Base-by-base conservation (phyloP, 768 basidiomycete species). In the Lyophyllum shimeji region DNA sequence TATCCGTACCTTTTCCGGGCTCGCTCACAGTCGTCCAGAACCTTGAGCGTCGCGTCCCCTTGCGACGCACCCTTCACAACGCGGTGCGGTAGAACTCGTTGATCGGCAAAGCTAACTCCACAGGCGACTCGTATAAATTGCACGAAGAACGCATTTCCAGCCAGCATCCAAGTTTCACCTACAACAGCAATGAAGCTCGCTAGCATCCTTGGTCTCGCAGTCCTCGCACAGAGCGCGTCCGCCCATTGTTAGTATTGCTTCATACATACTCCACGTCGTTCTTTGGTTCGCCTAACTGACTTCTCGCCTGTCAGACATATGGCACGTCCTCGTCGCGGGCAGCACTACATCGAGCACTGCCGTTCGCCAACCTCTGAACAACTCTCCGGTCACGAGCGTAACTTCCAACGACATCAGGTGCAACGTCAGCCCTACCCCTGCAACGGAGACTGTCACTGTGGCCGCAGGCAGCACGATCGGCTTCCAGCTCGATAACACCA, bases 401-500 rank as follows among this genome's bases (percentile, higher is more conserved):
- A 66, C 65, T 1, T 58, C 60, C 21, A 34, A 23, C 12, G 62
- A 60, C 40, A 59, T 70, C n/a, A 53, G 53, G 12, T 69, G 69
- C 57, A 70, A 69, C 52, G 54, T 62, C 31, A 57, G 45, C 43
- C 60, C 61, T 6, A 55, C 45, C 5, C 57, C 62, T 7, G 69
- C 69, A 3, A 59, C 65, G 18, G 57, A 57, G 18, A 65, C 66
- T 7, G 63, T 69, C 21, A 50, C 57, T 15, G 69, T 70, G 17
- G 62, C 69, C 18, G 60, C 68, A 2, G 69, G 69, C 13, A 56
- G 55, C 40, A 60, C 63, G 18, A 50, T 70, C 17, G 66, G 69
- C 13, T 70, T 70, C 62, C 60, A 59, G 23, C 57, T 70, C 17
- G 68, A 68, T 53, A 69, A 69, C 45, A 67, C 62, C 0, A n/a